Base-by-base conservation (phyloP, 495 filamentous ascomycete species). In the Trypethelium eluteriae region DNA sequence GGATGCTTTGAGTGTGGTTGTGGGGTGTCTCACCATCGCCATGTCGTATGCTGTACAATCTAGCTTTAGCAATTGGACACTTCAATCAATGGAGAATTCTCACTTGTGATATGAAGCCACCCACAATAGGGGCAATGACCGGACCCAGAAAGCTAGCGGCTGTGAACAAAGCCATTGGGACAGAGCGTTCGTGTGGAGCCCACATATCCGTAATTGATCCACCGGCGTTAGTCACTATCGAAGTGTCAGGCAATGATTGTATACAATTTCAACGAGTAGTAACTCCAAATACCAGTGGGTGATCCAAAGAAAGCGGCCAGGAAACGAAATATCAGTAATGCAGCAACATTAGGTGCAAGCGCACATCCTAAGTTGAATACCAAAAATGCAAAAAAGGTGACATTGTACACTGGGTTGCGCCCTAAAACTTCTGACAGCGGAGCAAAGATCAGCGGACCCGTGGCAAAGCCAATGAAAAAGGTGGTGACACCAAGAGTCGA, bases 341-440 rank as follows among this genome's bases (percentile, higher is more conserved):
- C 39, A 7, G 11, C 38, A 12, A 65, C 10, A 39, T 65, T 64
- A 9, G 66, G 61, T 5, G 62, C 61, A 32, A 68, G 12, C 41
- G 66, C 63, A 64, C 66, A 68, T 4, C 25, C 66, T 7, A 68
- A 12, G 39, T 56, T 64, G 62, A 68, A 68, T 6, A 46, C 38
- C 14, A 46, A 16, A 39, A 64, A 68, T 12, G 64, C n/a, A 38
- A 39, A 38, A 0, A 63, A 2, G 16, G 36, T 56, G 11, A 68
- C 32, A 0, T 41, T 35, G n/a, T 44, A 68, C 2, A 68, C 46
- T 7, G 61, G 62, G 9, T 25, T 56, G 3, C 66, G 63, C 4
- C 66, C 66, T 11, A 9, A 65, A 4, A 65, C 35, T 44, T 68
- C 66, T 47, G 66, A 68, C 38, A 64, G 35, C 36, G 66, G 66